These are phyloP conservation scores for Syzygium aqueum DNA, from an alignment of 345 rosid species.

Conservation along the genomic window DNA sequence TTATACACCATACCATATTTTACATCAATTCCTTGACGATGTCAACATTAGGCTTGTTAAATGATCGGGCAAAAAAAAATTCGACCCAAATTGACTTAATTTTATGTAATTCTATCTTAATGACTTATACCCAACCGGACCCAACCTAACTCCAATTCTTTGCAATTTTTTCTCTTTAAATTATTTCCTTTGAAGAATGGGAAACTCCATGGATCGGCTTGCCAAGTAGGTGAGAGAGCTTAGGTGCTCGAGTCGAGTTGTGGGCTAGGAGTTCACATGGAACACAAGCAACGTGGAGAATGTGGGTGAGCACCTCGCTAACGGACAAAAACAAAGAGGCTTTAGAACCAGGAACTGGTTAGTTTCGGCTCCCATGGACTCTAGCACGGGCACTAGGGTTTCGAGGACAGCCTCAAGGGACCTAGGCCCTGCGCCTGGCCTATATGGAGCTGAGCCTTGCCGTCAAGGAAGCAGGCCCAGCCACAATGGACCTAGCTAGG, in stretches of 20 bases:
- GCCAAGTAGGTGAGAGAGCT: not conserved
- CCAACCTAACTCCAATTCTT: not conserved
- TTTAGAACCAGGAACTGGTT: not conserved
- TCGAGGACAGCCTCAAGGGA: not conserved
- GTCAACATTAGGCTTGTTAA: not conserved
- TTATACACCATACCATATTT: not conserved
- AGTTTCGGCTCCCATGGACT: not conserved
- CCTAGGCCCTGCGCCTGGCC: not conserved
- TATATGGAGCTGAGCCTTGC: fast-evolving
- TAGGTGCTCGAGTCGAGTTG: not conserved
- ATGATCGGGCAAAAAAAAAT: not conserved
- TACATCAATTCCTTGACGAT: not conserved
- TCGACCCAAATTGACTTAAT: not conserved
- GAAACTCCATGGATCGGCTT: not conserved
- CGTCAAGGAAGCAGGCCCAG: not conserved
- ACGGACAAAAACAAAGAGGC: not conserved
- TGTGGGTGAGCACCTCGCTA: not conserved
- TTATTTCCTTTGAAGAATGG: not conserved
- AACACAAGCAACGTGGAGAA: not conserved
- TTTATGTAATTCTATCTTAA: not conserved
- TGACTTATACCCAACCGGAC: not conserved
- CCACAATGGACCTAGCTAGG: not conserved
- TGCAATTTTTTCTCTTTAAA: not conserved
- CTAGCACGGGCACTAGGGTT: not conserved
- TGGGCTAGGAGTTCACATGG: not conserved